phyloP scores from a whole-genome alignment of 331 rosid genomes.

The Cydonia oblonga region DNA sequence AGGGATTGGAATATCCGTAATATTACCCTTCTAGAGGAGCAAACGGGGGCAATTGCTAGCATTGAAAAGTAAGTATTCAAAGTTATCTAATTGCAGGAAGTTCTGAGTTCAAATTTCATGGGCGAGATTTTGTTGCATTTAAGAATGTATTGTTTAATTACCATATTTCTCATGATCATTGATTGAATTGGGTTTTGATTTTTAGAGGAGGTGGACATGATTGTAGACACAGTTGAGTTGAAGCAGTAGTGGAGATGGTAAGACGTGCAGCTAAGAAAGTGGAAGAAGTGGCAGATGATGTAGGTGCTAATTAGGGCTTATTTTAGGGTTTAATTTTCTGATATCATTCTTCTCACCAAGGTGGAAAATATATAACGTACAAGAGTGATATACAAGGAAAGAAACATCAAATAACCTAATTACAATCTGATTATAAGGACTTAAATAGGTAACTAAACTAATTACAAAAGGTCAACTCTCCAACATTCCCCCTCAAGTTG shows the following conservation, averaged over 20 bases:
- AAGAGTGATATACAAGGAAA: too few relatives aligned
- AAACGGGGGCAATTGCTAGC: conserved; percentile 42
- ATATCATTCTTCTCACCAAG: too few relatives aligned
- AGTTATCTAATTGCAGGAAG: not conserved
- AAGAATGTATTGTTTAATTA: not conserved
- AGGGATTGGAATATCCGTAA: conserved; percentile 30
- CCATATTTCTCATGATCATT: not conserved
- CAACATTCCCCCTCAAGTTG: too few relatives aligned
- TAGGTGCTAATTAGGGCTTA: too few relatives aligned
- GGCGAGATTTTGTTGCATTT: not conserved
- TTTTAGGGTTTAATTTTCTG: too few relatives aligned
- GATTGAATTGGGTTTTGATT: not conserved
- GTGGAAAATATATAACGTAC: too few relatives aligned
- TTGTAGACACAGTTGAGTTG: conserved; percentile 31
- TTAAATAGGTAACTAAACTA: too few relatives aligned
- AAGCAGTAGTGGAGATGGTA: conserved; percentile 28
- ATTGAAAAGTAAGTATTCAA: conserved; percentile 30
- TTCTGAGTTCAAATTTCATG: not conserved
- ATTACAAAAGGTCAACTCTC: too few relatives aligned
- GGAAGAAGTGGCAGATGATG: conserved; percentile 43
- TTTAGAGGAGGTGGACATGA: conserved; percentile 34
- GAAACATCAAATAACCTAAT: too few relatives aligned
- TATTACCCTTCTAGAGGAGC: conserved; percentile 31
- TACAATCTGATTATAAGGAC: too few relatives aligned
- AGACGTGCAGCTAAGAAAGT: conserved; percentile 59